Evolutionary conservation across 805 yeast genomes (phyloP), one percentile per base, ranked within the genome.

Genomic region (Brettanomyces bruxellensis): DNA sequence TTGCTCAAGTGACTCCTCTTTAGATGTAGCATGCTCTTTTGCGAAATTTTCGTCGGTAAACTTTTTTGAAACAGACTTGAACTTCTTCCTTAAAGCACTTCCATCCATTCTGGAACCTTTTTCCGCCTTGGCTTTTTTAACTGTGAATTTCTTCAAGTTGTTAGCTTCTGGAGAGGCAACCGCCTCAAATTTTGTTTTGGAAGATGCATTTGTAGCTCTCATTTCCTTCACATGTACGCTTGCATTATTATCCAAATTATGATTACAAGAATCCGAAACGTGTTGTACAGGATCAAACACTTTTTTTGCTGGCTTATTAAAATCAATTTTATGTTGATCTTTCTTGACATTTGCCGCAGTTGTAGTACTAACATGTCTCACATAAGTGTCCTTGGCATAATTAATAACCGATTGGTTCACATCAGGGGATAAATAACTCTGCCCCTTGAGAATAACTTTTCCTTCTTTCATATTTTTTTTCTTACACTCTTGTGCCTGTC

Each of bases 301-400:
- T 3, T 23, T 13, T 36, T 43, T 38, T 13, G 81, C 81, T 38
- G 76, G 64, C 53, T 68, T 73, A 62, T 65, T 78, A 40, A 72
- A 73, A 57, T 80, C 86, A 50, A 79, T 79, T 37, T 78, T 73
- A 7, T 83, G 78, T 4, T 63, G 46, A 53, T 79, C 84, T 44
- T 79, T 79, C 56, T 79, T 79, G 5, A 47, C 38, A 3, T 35
- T 47, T 18, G 48, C 46, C 1, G 58, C 11, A 1, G 67, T 47
- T n/a, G 66, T 51, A 25, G 55, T 47, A 7, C 42, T 40, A 25
- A 40, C 14, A 11, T n/a, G n/a, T 25, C 42, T 40, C 3, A 7
- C 11, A 32, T 12, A 25, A 35, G 11, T 18, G 8, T 22, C 38
- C n/a, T n/a, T 22, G 11, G 23, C 9, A n/a, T 6, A 9, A n/a